A percentile compares a stretch with the other conserved stretches of the same genome.
Evolutionary conservation across 805 yeast genomes (phyloP).

Genomic region (Crinitomyces ghanaensis): DNA sequence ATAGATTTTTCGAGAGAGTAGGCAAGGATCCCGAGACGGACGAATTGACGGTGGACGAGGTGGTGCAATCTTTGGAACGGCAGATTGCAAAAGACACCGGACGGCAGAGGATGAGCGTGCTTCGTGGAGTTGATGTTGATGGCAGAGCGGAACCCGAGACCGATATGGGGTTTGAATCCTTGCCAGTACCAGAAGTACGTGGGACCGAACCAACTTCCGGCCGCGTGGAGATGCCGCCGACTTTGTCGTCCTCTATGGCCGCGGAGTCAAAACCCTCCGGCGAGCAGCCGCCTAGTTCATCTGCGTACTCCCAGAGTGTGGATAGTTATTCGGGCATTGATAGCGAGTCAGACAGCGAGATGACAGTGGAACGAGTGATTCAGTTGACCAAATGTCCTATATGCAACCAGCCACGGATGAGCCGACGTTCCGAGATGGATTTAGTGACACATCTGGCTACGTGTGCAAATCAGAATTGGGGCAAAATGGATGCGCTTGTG

Average conservation of each 20-base stretch:
- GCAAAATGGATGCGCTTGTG: constrained; percentile 49
- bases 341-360: constrained; percentile 5
- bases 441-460: constrained; percentile 79
- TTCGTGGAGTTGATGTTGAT: background rate
- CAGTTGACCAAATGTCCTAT: constrained; percentile 68
- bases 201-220: too few species aligned
- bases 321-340: constrained; percentile 6
- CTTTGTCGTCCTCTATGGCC: background rate
- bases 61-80: constrained; percentile 40
- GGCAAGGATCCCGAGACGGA: constrained; percentile 28
- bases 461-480: constrained; percentile 72
- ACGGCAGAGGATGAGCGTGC: constrained; percentile 3
- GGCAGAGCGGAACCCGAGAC: background rate
- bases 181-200: too few species aligned
- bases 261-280: constrained; percentile 1
- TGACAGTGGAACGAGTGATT: constrained; percentile 34
- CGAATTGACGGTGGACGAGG: constrained; percentile 42
- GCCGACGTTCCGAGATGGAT: constrained; percentile 46
- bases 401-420: constrained; percentile 52
- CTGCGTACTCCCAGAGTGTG: constrained; percentile 2
- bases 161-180: constrained; percentile 1
- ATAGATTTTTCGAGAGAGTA: constrained; percentile 22
- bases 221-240: too few species aligned
- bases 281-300: background rate
- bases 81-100: constrained; percentile 20